Percentiles rank a stretch among this genome's conserved stretches.
Evolutionary conservation across 2,329 filamentous ascomycete genomes (phyloP).

Genomic region (Phaeosphaeria sp.): DNA sequence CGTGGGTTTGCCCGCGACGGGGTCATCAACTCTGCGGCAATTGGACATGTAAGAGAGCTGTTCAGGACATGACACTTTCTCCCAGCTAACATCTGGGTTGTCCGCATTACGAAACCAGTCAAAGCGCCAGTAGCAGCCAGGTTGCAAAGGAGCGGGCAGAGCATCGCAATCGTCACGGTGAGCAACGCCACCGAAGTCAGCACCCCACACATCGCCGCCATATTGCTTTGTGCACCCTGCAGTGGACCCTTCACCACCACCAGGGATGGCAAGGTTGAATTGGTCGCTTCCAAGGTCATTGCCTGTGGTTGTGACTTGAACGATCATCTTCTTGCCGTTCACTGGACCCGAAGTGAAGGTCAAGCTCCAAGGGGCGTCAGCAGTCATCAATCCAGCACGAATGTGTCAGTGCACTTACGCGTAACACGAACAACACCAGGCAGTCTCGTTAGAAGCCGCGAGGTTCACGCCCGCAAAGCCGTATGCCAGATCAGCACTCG

Average conservation of each 20-base stretch:
- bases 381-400: neutral
- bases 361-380: constrained; percentile 39
- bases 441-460: constrained; percentile 60
- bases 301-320: constrained; percentile 68
- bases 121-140: constrained; percentile 69
- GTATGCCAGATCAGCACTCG: constrained; percentile 62
- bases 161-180: constrained; percentile 59
- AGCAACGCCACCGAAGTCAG: constrained; percentile 65
- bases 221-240: constrained; percentile 57
- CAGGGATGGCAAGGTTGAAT: constrained; percentile 62
- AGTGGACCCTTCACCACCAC: constrained; percentile 64
- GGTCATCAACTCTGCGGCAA: constrained; percentile 43
- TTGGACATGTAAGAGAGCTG: constrained; percentile 56
- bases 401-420: constrained; percentile 39
- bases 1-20: constrained; percentile 19
- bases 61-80: constrained; percentile 63
- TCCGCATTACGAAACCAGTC: constrained; percentile 67
- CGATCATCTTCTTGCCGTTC: constrained; percentile 66
- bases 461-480: constrained; percentile 68
- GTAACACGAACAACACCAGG: constrained; percentile 70
- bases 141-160: constrained; percentile 62
- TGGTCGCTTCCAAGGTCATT: constrained; percentile 64
- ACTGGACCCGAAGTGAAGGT: constrained; percentile 64
- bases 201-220: constrained; percentile 60
- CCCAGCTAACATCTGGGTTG: constrained; percentile 63